Evolutionary conservation across 176 grass and related monocot genomes (phyloP).

Genomic region (Musa schizocarpa): DNA sequence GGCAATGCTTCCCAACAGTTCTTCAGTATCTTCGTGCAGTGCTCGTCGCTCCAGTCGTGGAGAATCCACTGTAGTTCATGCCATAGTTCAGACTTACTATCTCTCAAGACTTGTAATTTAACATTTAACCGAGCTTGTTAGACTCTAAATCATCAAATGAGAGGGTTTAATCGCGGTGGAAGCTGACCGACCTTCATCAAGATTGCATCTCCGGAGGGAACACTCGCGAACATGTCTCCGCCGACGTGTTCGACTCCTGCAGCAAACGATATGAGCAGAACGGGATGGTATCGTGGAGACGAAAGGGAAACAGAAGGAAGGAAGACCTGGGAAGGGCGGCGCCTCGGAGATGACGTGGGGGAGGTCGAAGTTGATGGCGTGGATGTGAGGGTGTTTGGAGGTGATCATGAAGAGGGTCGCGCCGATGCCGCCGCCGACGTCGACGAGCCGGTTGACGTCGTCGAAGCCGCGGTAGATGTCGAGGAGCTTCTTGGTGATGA

Average conservation of each 20-base stretch:
- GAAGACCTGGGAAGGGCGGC: slow-evolving; percentile 54
- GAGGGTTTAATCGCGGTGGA: no score
- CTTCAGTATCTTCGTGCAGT: no score
- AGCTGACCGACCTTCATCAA: slow-evolving; percentile 51
- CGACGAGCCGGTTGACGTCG: slow-evolving; percentile 40
- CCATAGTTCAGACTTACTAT: no score
- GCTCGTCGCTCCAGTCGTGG: no score
- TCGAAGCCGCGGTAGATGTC: slow-evolving; percentile 71
- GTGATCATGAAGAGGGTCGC: slow-evolving; percentile 58
- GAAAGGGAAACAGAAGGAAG: background rate
- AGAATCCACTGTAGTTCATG: no score
- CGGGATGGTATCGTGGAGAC: background rate
- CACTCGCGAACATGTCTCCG: slow-evolving; percentile 68
- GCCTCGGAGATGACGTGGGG: slow-evolving; percentile 93
- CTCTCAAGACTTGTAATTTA: no score
- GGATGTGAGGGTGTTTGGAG: slow-evolving; percentile 35
- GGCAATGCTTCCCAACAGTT: no score
- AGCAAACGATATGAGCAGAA: background rate
- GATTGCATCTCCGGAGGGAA: slow-evolving; percentile 68
- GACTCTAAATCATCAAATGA: no score
- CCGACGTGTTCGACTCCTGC: slow-evolving; percentile 59
- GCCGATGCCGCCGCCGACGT: slow-evolving; percentile 81
- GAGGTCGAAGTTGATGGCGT: slow-evolving; percentile 73
- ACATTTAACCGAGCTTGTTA: no score
- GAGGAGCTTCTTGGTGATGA: slow-evolving; percentile 80